phyloP scores from a whole-genome alignment of 345 rosid species.

The Mercurialis annua region DNA sequence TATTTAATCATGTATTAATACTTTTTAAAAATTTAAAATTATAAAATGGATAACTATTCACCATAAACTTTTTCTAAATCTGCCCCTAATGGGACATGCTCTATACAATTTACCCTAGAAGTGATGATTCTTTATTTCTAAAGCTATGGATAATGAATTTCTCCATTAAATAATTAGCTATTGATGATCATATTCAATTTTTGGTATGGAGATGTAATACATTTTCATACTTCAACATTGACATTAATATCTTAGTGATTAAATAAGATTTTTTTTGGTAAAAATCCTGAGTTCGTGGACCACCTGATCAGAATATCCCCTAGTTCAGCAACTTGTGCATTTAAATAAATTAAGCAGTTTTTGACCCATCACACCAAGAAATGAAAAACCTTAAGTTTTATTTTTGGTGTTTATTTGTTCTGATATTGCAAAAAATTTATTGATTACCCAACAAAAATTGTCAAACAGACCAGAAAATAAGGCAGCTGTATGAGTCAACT shows the following conservation, averaged over 20 bases:
- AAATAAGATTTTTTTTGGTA: neutral
- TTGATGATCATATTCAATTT: neutral
- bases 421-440: neutral
- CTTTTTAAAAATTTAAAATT: no score
- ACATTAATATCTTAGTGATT: neutral
- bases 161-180: neutral
- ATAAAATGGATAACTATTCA: no score
- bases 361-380: neutral
- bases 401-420: neutral
- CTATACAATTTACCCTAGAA: neutral
- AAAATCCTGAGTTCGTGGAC: slow-evolving; percentile 10
- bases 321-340: neutral
- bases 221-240: slow-evolving; percentile 10
- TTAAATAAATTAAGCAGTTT: neutral
- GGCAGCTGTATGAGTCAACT: neutral
- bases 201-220: slow-evolving; percentile 14
- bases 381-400: neutral
- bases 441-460: neutral
- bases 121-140: neutral
- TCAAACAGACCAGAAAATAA: neutral
- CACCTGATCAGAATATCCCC: neutral
- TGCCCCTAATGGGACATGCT: no score
- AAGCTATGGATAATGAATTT: slow-evolving; percentile 6
- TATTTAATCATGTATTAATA: no score
- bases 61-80: no score